Evolutionary conservation across 148 eudicot species (phyloP).

Genomic region (Rhododendron kiyosumense): DNA sequence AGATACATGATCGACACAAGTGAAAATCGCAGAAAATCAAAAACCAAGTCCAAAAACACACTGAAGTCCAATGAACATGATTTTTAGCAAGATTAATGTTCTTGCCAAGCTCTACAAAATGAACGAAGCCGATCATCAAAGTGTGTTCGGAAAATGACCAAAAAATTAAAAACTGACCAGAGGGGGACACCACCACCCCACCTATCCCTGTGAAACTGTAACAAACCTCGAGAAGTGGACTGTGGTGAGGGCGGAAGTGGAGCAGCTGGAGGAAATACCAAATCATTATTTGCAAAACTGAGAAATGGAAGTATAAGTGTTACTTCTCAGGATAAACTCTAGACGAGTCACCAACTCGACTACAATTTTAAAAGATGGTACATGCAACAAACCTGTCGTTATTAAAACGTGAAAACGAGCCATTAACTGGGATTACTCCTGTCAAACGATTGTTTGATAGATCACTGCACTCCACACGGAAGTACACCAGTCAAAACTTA

Average conservation of each 20-base stretch:
- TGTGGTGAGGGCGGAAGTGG: too few species aligned
- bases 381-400: constrained; percentile 51
- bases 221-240: not conserved
- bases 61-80: too few species aligned
- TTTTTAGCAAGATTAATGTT: too few species aligned
- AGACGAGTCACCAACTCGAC: not conserved
- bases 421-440: constrained; percentile 63
- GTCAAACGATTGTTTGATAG: constrained; percentile 54
- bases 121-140: too few species aligned
- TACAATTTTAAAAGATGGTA: not conserved
- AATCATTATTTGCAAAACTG: constrained; percentile 58
- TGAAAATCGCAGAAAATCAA: too few species aligned
- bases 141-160: too few species aligned
- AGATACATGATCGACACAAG: too few species aligned
- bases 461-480: constrained; percentile 50
- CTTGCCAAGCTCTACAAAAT: too few species aligned
- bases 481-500: not conserved
- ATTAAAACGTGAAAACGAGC: constrained; percentile 71
- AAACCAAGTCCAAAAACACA: too few species aligned
- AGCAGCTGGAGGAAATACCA: not conserved
- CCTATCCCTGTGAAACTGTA: too few species aligned
- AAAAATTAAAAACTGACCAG: too few species aligned
- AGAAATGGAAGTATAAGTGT: constrained; percentile 12
- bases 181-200: too few species aligned
- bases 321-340: not conserved